Base-by-base conservation (phyloP, 345 rosid genomes). In the Sonneratia alba region DNA sequence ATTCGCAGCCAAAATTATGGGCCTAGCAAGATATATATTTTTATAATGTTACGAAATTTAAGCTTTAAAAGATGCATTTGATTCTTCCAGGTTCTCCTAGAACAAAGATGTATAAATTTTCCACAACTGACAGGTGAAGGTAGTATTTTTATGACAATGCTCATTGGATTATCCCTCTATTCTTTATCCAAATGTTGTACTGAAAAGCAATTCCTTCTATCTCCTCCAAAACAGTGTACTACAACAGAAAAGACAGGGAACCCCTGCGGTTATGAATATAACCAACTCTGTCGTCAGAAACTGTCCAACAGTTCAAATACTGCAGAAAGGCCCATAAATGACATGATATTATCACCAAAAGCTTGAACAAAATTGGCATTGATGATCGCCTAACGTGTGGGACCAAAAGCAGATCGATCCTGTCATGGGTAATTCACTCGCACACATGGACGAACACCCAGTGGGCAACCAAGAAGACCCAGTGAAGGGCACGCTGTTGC, bases 391-490 rank as follows among this genome's bases (percentile, higher is more conserved):
- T 57, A 57, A 57, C 34, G 1, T n/a, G 34, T 8, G 34, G 63
- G 63, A 57, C 63, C 10, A n/a, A 22, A 57, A 57, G 3, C 32
- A n/a, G 32, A n/a, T 57, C 63, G 63, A 57, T 57, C 34, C 63
- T 57, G 0, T 8, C 3, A 22, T 22, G 27, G 63, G 63, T 8
- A 8, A 57, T 57, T 57, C 32, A 57, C 0, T n/a, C 4, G 21
- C 34, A 34, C 63, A 57, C 34, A 57, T 57, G 32, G 13, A 34
- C 66, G 38, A 62, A 62, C 66, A 34, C 37, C 19, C 27, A 0
- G 66, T 13, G 66, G 38, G 66, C 66, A 62, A 62, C 66, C 36
- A 14, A 57, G 37, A 62, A 62, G 27, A 57, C 63, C 7, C 63
- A 57, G 63, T 21, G 34, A 57, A 57, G 59, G 22, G 51, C 51